A percentile compares a stretch with the other conserved stretches of the same genome.
Evolutionary conservation across 208 protist species (phyloP).

Genomic region (Leishmania tropica): DNA sequence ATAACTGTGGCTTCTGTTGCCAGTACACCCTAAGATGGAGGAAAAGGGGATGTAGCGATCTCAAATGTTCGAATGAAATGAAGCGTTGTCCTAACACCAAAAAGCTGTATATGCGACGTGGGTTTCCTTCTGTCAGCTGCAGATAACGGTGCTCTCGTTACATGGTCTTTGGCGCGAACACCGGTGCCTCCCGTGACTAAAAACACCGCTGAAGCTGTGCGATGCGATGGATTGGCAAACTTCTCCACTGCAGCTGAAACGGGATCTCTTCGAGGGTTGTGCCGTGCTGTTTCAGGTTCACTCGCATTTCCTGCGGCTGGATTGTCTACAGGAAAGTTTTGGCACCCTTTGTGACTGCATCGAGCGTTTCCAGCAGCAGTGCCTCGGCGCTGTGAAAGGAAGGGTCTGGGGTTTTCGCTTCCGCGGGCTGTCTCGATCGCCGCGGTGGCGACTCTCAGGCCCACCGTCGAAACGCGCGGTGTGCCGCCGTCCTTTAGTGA

Average conservation of each 20-base stretch:
- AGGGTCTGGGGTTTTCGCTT: background rate
- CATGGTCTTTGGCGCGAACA: background rate
- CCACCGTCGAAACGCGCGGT: constrained; percentile 1
- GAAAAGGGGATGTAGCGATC: background rate
- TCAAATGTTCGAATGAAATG: background rate
- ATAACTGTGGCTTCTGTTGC: background rate
- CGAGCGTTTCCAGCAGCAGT: constrained; percentile 13
- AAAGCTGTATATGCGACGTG: background rate
- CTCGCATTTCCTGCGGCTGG: constrained; percentile 3
- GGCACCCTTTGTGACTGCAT: background rate
- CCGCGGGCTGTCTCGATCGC: background rate
- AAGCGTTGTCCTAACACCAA: background rate
- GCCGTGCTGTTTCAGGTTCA: constrained; percentile 6
- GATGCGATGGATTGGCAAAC: constrained; percentile 1
- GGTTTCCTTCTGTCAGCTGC: background rate
- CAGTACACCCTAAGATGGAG: background rate
- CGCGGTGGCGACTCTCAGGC: background rate
- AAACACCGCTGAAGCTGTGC: background rate
- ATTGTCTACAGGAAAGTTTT: background rate
- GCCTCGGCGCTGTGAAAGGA: constrained; percentile 17
- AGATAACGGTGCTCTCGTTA: background rate
- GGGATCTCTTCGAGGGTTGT: constrained; percentile 4
- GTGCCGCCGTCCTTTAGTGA: background rate
- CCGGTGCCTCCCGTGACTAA: background rate
- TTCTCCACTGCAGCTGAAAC: constrained; percentile 6